Base-by-base conservation (phyloP, 108 stramenopile genomes). In the Mediolabrus comicus region DNA sequence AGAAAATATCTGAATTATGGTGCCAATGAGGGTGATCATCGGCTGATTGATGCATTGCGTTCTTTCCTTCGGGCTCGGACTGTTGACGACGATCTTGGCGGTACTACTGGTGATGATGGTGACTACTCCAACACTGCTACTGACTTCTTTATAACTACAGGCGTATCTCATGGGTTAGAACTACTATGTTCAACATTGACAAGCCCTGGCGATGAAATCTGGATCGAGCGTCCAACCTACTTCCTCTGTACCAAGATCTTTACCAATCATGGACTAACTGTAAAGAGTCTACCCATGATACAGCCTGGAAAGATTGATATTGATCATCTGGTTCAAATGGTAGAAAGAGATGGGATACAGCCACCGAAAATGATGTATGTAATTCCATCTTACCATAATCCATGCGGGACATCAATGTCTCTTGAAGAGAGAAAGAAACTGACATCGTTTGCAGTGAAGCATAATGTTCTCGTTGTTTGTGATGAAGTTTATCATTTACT, bases 401-500 rank as follows among this genome's bases (percentile, higher is more conserved):
- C 88, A 12, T 87, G 86, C 22, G 88, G 78, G 14, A 32, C 49
- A 10, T 78, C 82, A 2, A 81, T 87, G 71, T 63, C 84, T 3
- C 41, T 83, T 2, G 62, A 74, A 10, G 81, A 90, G 51, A 65
- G 86, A 26, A 64, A 32, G 26, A 60, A 52, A 39, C 43, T 90
- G 2, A 82, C 77, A 1, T 17, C 51, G 25, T 80, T 90, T 71
- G 82, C 84, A 22, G 36, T 65, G 26, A 66, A 59, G n/a, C 65
- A 87, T 62, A 71, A 70, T 41, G 65, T 90, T 51, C 30, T 87
- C 9, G 36, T 90, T 24, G 82, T 84, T 11, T 80, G 86, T 7
- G 86, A 90, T 68, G 89, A 90, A 73, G 89, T 90, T 0, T 90
- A 90, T 73, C 89, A 90, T 59, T 61, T 90, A 30, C 60, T 90